These are phyloP conservation scores for Saccharomyces paradoxus DNA, from an alignment of 805 yeast genomes.

Conservation along the genomic window DNA sequence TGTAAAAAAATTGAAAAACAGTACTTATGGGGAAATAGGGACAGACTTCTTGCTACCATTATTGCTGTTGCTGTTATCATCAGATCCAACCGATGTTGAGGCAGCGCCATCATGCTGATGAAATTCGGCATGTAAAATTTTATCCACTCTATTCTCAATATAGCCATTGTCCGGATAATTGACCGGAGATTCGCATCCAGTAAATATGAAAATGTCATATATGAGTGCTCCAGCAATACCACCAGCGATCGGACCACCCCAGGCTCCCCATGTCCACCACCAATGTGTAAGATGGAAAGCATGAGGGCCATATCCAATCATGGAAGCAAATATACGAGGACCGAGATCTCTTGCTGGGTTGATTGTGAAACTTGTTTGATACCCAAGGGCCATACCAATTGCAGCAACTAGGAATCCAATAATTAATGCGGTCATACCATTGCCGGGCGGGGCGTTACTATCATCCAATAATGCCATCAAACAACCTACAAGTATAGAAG, in stretches of 20 bases:
- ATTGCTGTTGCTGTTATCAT: slow-evolving; percentile 1
- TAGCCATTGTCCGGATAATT: slow-evolving; percentile 29
- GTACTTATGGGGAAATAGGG: neutral
- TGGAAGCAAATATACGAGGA: slow-evolving; percentile 38
- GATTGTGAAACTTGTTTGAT: slow-evolving; percentile 41
- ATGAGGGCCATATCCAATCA: slow-evolving; percentile 34
- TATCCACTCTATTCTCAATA: slow-evolving; percentile 11
- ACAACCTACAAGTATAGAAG: slow-evolving; percentile 36
- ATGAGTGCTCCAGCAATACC: slow-evolving; percentile 36
- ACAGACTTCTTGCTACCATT: neutral
- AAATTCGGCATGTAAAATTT: slow-evolving; percentile 7
- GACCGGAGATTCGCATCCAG: slow-evolving; percentile 39
- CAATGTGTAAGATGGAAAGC: slow-evolving; percentile 19
- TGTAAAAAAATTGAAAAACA: too few species aligned
- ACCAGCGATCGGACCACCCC: slow-evolving; percentile 38
- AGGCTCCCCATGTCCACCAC: slow-evolving; percentile 33
- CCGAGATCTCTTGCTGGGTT: slow-evolving; percentile 43
- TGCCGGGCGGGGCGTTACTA: slow-evolving; percentile 34
- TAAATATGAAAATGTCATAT: slow-evolving; percentile 37
- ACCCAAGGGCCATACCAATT: slow-evolving; percentile 39
- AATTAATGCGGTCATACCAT: slow-evolving; percentile 36
- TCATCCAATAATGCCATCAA: slow-evolving; percentile 39
- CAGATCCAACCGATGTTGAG: neutral
- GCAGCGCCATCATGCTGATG: neutral
- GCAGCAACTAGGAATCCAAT: slow-evolving; percentile 35